Evolutionary conservation across 2,329 filamentous ascomycete genomes (phyloP).

Genomic region (Trichoderma sp.): DNA sequence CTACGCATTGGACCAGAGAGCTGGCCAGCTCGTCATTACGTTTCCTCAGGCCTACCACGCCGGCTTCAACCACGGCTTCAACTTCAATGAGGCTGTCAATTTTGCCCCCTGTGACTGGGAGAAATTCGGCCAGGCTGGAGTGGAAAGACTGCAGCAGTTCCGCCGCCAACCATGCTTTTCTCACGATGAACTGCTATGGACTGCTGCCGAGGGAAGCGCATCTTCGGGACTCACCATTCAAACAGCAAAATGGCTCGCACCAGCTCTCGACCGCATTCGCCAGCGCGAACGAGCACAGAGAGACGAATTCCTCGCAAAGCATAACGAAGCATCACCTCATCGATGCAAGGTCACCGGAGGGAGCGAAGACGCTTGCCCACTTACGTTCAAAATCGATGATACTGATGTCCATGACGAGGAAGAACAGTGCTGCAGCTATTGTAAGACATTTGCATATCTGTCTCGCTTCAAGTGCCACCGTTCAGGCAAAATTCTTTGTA

Average conservation of each 20-base stretch:
- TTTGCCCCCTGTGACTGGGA: constrained; percentile 97
- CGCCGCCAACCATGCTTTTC: constrained; percentile 94
- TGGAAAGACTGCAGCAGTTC: constrained; percentile 84
- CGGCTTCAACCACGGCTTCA: constrained; percentile 98
- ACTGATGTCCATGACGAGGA: constrained; percentile 85
- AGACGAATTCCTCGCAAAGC: constrained; percentile 67
- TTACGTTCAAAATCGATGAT: constrained; percentile 69
- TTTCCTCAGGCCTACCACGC: constrained; percentile 98
- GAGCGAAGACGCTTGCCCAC: constrained; percentile 57
- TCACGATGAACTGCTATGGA: constrained; percentile 91
- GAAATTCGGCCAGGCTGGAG: constrained; percentile 82
- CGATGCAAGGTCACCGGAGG: constrained; percentile 53
- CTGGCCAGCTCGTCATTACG: constrained; percentile 93
- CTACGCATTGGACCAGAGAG: constrained; percentile 92
- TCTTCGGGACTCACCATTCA: constrained; percentile 71
- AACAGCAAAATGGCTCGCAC: constrained; percentile 92
- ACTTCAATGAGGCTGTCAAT: constrained; percentile 98
- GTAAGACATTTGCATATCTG: constrained; percentile 89
- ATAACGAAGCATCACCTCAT: constrained; percentile 60
- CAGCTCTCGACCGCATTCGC: constrained; percentile 78
- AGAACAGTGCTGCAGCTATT: constrained; percentile 89
- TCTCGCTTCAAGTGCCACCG: constrained; percentile 86
- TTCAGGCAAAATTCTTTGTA: constrained; percentile 79
- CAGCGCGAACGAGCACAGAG: constrained; percentile 73
- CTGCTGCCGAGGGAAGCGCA: constrained; percentile 78